Evolutionary conservation across 495 filamentous ascomycete genomes (phyloP), one percentile per base, ranked within the genome.

Genomic region (Trichoderma gamsii): DNA sequence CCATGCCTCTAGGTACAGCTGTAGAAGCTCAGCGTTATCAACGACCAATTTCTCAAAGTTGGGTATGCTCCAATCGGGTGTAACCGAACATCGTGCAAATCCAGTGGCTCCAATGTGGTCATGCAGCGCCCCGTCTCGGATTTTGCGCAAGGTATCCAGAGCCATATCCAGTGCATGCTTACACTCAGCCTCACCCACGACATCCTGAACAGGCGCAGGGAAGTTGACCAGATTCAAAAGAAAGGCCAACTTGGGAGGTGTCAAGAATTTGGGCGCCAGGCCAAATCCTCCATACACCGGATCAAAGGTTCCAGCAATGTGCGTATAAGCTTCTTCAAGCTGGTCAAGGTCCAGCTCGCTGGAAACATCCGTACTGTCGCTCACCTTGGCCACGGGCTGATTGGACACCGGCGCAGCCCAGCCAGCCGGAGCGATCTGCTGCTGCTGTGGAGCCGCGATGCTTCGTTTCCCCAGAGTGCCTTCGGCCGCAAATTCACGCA

Each of bases 11-110:
- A 97, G 82, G 73, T 96, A 99, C 27, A 92, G 85, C 69, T 90
- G 85, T 16, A 99, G 78, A 15, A 99, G 85, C 70, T 97, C 90
- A 9, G 90, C 92, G 71, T 99, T 94, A 74, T 98, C 96, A 68
- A 94, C 93, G 3, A 97, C 86, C 92, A 99, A 97, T 83, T 99
- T 99, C 78, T 99, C 95, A 73, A 99, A 99, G 73, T 97, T 93
- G 29, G 95, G 95, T 51, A 99, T 77, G 67, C 86, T 88, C 95
- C 95, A 99, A 76, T 97, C 90, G 32, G 84, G 79, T 7, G 95
- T 98, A 8, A 97, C 89, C 46, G 92, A 96, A 71, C 97, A 97
- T 63, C 95, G 83, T 64, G 92, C 87, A 73, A 98, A 97, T 4
- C 95, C 95, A 4, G 71, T 63, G 73, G 89, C 86, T 3, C 95